Evolutionary conservation across 2,329 filamentous ascomycete genomes (phyloP).

Genomic region (Sclerotinia sclerotiorum): DNA sequence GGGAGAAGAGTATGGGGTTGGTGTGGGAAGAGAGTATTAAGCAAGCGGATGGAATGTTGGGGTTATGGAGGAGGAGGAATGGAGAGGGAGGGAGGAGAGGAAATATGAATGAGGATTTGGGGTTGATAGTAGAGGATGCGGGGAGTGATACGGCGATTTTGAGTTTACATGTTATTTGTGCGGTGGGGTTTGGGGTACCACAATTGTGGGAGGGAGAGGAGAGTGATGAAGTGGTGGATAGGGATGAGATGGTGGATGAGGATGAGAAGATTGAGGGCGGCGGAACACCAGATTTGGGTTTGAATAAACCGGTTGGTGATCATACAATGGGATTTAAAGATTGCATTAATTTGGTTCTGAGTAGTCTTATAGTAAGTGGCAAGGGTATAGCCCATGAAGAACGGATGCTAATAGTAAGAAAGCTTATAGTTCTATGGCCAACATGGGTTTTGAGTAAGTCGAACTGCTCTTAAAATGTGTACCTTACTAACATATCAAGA

Average conservation of each 20-base stretch:
- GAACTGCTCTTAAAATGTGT: not conserved
- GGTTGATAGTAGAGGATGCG: constrained; percentile 44
- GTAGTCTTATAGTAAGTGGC: constrained; percentile 43
- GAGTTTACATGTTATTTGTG: constrained; percentile 54
- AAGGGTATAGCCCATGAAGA: not conserved
- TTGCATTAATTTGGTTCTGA: constrained; percentile 48
- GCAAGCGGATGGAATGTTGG: constrained; percentile 47
- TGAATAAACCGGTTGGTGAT: not conserved
- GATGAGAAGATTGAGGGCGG: not conserved
- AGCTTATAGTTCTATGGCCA: constrained; percentile 42
- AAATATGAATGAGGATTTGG: constrained; percentile 20
- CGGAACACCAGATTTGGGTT: constrained; percentile 3
- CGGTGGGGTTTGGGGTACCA: constrained; percentile 49
- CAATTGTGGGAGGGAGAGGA: constrained; percentile 43
- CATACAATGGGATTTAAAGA: constrained; percentile 50
- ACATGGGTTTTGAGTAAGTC: constrained; percentile 45
- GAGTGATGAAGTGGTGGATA: not conserved
- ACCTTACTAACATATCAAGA: constrained; percentile 21
- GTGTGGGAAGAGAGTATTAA: constrained; percentile 49
- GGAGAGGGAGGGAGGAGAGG: constrained; percentile 44
- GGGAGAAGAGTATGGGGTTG: constrained; percentile 49
- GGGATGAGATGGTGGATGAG: not conserved
- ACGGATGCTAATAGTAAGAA: not conserved
- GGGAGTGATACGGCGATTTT: constrained; percentile 50
- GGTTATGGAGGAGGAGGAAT: constrained; percentile 48